phyloP scores from a whole-genome alignment of 2,329 filamentous ascomycete genomes.

The Arachnomyces sp. region DNA sequence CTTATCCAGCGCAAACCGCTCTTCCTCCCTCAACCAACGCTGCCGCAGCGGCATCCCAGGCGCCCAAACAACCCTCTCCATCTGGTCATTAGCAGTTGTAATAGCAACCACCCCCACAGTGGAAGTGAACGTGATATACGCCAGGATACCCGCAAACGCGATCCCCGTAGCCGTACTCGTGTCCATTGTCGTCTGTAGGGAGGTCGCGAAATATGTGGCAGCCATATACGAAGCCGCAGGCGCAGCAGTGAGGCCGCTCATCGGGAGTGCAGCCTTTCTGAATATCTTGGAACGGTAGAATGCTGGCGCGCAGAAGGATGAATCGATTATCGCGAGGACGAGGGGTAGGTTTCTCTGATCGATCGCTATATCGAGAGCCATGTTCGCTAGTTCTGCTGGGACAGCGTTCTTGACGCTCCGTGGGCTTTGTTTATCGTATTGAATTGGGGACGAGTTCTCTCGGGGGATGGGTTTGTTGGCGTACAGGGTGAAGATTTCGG shows the following conservation, averaged over 20 bases:
- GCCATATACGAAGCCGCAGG: constrained; percentile 51
- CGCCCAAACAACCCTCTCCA: constrained; percentile 86
- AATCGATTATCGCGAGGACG: constrained; percentile 68
- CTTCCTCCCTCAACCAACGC: constrained; percentile 82
- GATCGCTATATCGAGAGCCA: constrained; percentile 72
- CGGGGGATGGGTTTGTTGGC: constrained; percentile 69
- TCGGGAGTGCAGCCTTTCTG: constrained; percentile 31
- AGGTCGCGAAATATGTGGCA: constrained; percentile 54
- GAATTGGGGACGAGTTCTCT: constrained; percentile 50
- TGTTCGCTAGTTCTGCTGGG: constrained; percentile 58
- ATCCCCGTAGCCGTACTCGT: constrained; percentile 63
- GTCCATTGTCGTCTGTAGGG: constrained; percentile 69
- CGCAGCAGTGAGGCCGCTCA: constrained; percentile 30
- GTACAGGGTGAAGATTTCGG: constrained; percentile 72
- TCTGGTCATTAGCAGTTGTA: constrained; percentile 86
- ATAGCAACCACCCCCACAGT: constrained; percentile 77
- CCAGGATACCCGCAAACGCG: constrained; percentile 69
- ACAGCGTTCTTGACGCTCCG: constrained; percentile 64
- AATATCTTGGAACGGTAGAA: constrained; percentile 37
- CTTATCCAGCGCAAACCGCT: constrained; percentile 76
- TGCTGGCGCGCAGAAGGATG: constrained; percentile 39
- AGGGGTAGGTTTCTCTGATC: constrained; percentile 67
- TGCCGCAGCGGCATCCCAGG: constrained; percentile 70
- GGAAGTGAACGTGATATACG: constrained; percentile 73
- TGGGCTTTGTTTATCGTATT: constrained; percentile 57